These are phyloP conservation scores for Podospora appendiculata DNA, from an alignment of 495 filamentous ascomycete genomes.

Conservation along the genomic window DNA sequence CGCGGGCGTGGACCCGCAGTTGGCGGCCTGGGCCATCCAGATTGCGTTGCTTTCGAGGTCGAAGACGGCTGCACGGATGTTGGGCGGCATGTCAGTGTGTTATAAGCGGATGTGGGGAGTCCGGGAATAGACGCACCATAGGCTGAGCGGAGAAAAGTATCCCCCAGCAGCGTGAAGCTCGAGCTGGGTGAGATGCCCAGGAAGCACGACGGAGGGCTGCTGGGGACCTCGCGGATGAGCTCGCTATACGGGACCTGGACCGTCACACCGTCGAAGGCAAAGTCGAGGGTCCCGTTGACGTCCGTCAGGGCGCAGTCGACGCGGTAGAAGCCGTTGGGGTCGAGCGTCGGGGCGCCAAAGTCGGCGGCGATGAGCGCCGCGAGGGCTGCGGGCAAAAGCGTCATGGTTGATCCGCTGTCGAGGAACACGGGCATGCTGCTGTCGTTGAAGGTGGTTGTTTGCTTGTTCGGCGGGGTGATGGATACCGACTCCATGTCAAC, in stretches of 20 bases:
- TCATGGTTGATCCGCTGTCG: constrained; percentile 83
- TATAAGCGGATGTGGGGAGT: background rate
- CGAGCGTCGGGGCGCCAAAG: constrained; percentile 49
- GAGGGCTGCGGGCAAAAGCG: constrained; percentile 69
- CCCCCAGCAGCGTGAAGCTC: constrained; percentile 63
- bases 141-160: constrained; percentile 86
- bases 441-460: constrained; percentile 35
- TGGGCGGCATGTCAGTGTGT: background rate
- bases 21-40: constrained; percentile 36
- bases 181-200: constrained; percentile 71
- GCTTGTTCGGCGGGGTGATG: constrained; percentile 38
- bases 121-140: constrained; percentile 46
- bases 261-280: constrained; percentile 61
- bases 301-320: constrained; percentile 64
- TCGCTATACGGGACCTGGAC: constrained; percentile 56
- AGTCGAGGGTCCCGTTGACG: constrained; percentile 60
- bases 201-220: constrained; percentile 49
- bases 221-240: constrained; percentile 40
- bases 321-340: constrained; percentile 49
- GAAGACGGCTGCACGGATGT: constrained; percentile 21
- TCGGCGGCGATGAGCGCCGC: constrained; percentile 54
- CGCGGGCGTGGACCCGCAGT: constrained; percentile 34
- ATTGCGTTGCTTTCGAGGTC: constrained; percentile 37
- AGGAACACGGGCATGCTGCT: constrained; percentile 61
- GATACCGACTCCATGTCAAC: constrained; percentile 57